Base-by-base conservation (phyloP, 441 rosid genomes). In the Dalechampia spathulata region DNA sequence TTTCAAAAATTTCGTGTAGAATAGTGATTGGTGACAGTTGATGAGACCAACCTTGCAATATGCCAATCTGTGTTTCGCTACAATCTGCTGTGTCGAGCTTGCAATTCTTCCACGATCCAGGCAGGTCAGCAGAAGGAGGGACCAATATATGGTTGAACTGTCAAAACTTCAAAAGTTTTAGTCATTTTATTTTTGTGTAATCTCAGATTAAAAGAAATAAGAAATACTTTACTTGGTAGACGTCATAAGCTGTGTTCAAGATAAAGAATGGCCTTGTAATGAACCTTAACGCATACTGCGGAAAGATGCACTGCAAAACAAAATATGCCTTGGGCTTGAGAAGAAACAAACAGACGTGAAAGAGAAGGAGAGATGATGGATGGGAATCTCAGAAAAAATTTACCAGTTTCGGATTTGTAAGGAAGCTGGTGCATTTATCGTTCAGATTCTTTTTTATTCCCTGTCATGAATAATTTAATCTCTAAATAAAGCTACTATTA, bases 141-240 rank as follows among this genome's bases (percentile, higher is more conserved):
- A 96, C 98, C 67, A 94, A 74, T 67, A 84, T 79, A 62, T 92
- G 94, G 72, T 83, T 81, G 46, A 89, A 76, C 97, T 92, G 81
- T 70, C 40, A 38, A 50, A 17, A 27, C 11, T 30, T 55, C 26
- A 14, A 58, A 57, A 12, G 4, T 56, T 42, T 28, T 20, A 40
- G 12, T 62, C 41, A 21, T 30, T 51, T 11, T 9, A 23, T 28
- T 12, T 14, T 9, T 57, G 21, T 7, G 44, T 20, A 37, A 61
- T 48, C 55, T 54, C 36, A 48, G 37, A 63, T 38, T 11, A 7
- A 47, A 2, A 26, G 20, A 38, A 15, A 4, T 13, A 38, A 22
- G 60, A 62, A 19, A 50, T 28, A 0, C 59, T 52, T 42, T 71
- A 87, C 97, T 86, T 87, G 97, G 86, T 80, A 90, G 17, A 82